Conservation (phyloP, 2,329 filamentous ascomycete genomes). For the Emmonsiellopsis sp. region DNA sequence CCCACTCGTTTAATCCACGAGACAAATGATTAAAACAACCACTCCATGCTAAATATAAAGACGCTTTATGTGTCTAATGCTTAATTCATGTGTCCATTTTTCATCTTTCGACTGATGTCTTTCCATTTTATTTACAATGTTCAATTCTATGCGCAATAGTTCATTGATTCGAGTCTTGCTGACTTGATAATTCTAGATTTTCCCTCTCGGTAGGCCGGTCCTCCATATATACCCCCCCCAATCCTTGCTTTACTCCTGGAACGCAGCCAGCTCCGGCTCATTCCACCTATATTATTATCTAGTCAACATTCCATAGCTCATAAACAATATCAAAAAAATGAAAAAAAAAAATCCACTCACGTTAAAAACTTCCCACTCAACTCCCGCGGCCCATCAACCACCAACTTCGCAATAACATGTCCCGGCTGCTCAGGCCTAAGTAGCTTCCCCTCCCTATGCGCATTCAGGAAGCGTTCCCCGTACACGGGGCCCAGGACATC, state of each 20-base stretch:
- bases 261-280: constrained; percentile 31
- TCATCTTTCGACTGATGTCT: constrained; percentile 54
- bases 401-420: constrained; percentile 72
- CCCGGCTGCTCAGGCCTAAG: constrained; percentile 78
- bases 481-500: constrained; percentile 39
- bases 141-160: neutral
- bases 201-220: neutral
- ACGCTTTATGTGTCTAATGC: constrained; percentile 38
- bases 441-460: constrained; percentile 61
- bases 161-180: neutral
- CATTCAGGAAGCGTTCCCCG: constrained; percentile 54
- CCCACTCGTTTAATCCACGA: neutral
- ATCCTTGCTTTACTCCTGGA: constrained; percentile 25
- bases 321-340: no score
- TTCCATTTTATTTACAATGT: constrained; percentile 3
- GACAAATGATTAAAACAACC: constrained; percentile 21
- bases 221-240: neutral
- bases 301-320: neutral
- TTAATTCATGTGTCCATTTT: constrained; percentile 51
- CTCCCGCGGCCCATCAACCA: constrained; percentile 52
- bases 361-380: constrained; percentile 65
- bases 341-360: constrained; percentile 1
- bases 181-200: constrained; percentile 1
- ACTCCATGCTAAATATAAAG: constrained; percentile 58
- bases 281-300: constrained; percentile 32